Base-by-base conservation (phyloP, 768 basidiomycete species). In the Naematelia encephala region DNA sequence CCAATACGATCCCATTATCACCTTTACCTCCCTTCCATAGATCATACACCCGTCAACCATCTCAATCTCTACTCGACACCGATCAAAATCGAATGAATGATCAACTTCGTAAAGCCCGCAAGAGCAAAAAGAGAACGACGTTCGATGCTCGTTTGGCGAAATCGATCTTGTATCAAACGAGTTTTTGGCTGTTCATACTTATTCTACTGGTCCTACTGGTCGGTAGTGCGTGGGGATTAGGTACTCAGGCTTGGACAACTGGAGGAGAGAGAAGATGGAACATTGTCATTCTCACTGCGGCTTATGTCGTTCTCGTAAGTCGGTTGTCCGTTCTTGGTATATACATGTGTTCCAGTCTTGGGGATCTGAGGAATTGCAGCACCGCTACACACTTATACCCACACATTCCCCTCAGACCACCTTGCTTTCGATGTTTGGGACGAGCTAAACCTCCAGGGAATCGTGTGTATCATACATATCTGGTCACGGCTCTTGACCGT, bases 231-330 rank as follows among this genome's bases (percentile, higher is more conserved):
- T 70, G 57, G 57, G 67, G 71, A 16, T 48, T 75, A 21, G 69
- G 67, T 8, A 64, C 66, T 30, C 69, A 75, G 56, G 65, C 69
- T 5, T 57, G 60, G 47, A 47, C 64, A 27, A 68, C 52, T 16
- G 64, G 64, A 0, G 60, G 47, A 11, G 61, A 65, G 43, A 60
- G 60, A 53, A 60, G 55, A n/a, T 70, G 67, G 67, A 78, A 78
- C 60, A 62, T 76, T 28, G 68, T 76, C 29, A 65, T 76, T 44
- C 51, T 76, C 25, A 67, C 61, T 4, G 75, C 59, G 23, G 59
- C 70, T 1, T 72, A 71, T 61, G 56, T 66, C 12, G 64, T 60
- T 21, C 50, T 75, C 55, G 75, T 77, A 58, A 66, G 73, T 70
- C 43, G 8, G 16, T n/a, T n/a, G n/a, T n/a, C n/a, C n/a, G n/a